phyloP scores from a whole-genome alignment of 2,329 filamentous ascomycete genomes.

The Phyllosticta capitalensis region DNA sequence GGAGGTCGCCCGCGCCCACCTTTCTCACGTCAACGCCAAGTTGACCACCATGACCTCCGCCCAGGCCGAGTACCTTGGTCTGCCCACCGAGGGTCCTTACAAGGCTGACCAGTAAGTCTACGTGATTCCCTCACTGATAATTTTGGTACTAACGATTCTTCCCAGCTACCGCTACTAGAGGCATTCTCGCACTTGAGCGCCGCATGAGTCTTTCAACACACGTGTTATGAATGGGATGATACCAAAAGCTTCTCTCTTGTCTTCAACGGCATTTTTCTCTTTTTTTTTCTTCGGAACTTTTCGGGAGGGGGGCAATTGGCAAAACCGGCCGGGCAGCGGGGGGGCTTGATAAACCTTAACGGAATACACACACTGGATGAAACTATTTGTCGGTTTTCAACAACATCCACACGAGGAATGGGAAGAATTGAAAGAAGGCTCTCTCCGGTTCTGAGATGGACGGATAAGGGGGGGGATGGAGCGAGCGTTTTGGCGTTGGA shows the following conservation, averaged over 20 bases:
- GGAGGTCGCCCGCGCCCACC: slow-evolving; percentile 91
- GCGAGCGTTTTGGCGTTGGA: too few species aligned
- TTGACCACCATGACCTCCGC: slow-evolving; percentile 73
- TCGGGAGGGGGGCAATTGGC: neutral
- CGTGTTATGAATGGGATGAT: slow-evolving; percentile 51
- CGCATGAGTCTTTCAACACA: slow-evolving; percentile 37
- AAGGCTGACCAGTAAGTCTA: slow-evolving; percentile 78
- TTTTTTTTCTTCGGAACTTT: neutral
- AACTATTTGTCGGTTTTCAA: neutral
- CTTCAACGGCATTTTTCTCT: slow-evolving; percentile 50
- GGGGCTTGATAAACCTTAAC: neutral
- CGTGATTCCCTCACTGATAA: slow-evolving; percentile 10
- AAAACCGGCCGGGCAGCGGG: neutral
- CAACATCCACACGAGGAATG: neutral
- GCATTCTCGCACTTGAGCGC: slow-evolving; percentile 17
- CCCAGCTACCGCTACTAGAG: slow-evolving; percentile 28
- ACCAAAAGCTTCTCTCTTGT: slow-evolving; percentile 41
- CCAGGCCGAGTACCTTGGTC: slow-evolving; percentile 91
- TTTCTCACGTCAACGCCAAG: slow-evolving; percentile 89
- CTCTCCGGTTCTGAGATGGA: neutral
- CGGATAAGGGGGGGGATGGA: neutral
- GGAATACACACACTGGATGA: neutral
- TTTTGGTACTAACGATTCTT: slow-evolving; percentile 20
- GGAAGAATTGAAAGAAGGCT: neutral
- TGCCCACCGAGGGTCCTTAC: slow-evolving; percentile 81